phyloP scores from a whole-genome alignment of 768 basidiomycete species.

The Chlorophyllum brunneum region DNA sequence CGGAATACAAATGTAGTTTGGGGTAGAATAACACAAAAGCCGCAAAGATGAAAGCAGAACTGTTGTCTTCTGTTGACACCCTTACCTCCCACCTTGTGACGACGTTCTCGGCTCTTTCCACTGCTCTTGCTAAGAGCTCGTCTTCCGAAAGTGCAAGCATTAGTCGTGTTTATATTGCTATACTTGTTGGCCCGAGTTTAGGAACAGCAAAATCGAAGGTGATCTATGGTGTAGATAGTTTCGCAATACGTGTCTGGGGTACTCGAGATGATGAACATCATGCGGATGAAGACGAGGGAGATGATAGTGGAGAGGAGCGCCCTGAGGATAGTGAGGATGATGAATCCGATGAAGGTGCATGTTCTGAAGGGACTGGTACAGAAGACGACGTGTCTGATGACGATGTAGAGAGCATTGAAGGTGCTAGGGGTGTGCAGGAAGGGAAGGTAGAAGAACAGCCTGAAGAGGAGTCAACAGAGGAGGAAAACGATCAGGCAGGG shows the following conservation, averaged over 20 bases:
- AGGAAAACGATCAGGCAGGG: background rate
- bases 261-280: conserved; percentile 1
- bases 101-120: conserved; percentile 70
- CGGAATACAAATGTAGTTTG: background rate
- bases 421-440: conserved; percentile 5
- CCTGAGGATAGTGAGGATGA: conserved; percentile 19
- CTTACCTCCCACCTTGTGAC: conserved; percentile 71
- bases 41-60: conserved; percentile 55
- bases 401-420: conserved; percentile 12
- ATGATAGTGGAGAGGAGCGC: conserved; percentile 16
- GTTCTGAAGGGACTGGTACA: conserved; percentile 11
- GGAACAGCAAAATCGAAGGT: conserved; percentile 59
- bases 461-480: conserved; percentile 7
- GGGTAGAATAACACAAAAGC: conserved; percentile 42
- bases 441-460: conserved; percentile 5
- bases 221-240: conserved; percentile 58
- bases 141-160: conserved; percentile 2
- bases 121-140: conserved; percentile 44
- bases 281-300: conserved; percentile 13
- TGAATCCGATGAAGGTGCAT: conserved; percentile 12
- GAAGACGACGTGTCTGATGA: conserved; percentile 8
- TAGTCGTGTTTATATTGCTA: conserved; percentile 49
- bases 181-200: conserved; percentile 64
- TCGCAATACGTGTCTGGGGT: conserved; percentile 49
- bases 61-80: conserved; percentile 65